Conservation (phyloP, 805 yeast species). For the Naumovozyma dairenensis region DNA sequence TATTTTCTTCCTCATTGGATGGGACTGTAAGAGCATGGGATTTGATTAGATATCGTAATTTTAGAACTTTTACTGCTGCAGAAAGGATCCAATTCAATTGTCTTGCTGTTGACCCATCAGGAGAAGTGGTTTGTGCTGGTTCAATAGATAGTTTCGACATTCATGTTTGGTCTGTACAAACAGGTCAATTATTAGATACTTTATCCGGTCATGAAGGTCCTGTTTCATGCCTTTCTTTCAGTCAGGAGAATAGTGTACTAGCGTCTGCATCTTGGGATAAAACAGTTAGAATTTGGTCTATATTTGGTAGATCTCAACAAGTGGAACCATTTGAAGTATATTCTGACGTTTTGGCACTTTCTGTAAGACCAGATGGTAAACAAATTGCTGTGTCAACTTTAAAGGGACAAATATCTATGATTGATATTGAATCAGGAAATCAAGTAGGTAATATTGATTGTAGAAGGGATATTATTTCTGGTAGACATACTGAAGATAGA, state of each 20-base stretch:
- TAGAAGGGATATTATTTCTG: slow-evolving; percentile 74
- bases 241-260: slow-evolving; percentile 61
- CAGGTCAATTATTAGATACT: slow-evolving; percentile 80
- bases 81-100: slow-evolving; percentile 78
- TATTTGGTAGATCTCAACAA: slow-evolving; percentile 75
- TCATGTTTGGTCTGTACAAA: slow-evolving; percentile 95
- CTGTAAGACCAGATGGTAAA: slow-evolving; percentile 89
- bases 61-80: slow-evolving; percentile 88
- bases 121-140: slow-evolving; percentile 94
- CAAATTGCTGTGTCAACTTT: slow-evolving; percentile 80
- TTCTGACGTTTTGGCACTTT: slow-evolving; percentile 73
- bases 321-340: slow-evolving; percentile 85
- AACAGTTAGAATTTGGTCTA: slow-evolving; percentile 86
- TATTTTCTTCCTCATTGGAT: slow-evolving; percentile 86
- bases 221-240: slow-evolving; percentile 77
- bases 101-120: slow-evolving; percentile 93
- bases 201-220: slow-evolving; percentile 95
- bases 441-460: slow-evolving; percentile 82
- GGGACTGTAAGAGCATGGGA: slow-evolving; percentile 99
- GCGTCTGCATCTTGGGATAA: slow-evolving; percentile 97
- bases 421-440: slow-evolving; percentile 73
- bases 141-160: slow-evolving; percentile 82
- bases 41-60: slow-evolving; percentile 81
- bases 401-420: slow-evolving; percentile 77
- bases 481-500: slow-evolving; percentile 74